Evolutionary conservation across 768 basidiomycete species (phyloP).

Genomic region (Termitomyces sp.): DNA sequence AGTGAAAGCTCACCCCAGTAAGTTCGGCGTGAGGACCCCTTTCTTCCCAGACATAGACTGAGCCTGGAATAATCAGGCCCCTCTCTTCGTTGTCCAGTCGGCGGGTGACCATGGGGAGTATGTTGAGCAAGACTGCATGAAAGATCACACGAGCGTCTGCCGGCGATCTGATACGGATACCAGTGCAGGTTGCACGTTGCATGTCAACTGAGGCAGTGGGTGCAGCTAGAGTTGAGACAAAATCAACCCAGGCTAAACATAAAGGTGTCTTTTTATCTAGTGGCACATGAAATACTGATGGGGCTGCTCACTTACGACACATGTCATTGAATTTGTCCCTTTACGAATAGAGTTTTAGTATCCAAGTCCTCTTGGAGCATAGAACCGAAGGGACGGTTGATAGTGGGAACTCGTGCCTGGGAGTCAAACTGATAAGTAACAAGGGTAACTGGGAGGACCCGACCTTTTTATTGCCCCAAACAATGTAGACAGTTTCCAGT

Average conservation of each 20-base stretch:
- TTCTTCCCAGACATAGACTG: conserved; percentile 86
- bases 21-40: conserved; percentile 68
- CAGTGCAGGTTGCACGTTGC: conserved; percentile 51
- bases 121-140: conserved; percentile 62
- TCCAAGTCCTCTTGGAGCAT: conserved; percentile 26
- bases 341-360: conserved; percentile 50
- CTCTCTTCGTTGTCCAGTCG: conserved; percentile 77
- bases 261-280: conserved; percentile 31
- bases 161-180: conserved; percentile 48
- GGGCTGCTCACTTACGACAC: conserved; percentile 38
- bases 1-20: conserved; percentile 52
- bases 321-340: conserved; percentile 25
- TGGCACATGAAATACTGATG: conserved; percentile 37
- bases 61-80: conserved; percentile 65
- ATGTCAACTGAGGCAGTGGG: conserved; percentile 20
- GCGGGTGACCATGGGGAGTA: conserved; percentile 77
- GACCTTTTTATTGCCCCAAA: background rate
- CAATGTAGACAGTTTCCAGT: background rate
- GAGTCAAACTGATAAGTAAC: conserved; percentile 13
- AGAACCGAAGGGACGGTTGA: conserved; percentile 27
- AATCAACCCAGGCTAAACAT: conserved; percentile 8
- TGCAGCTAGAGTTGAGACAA: background rate
- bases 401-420: conserved; percentile 33
- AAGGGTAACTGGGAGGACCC: conserved; percentile 9
- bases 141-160: conserved; percentile 61